These are phyloP conservation scores for Zoysia matrella DNA, from an alignment of 202 grass and related monocot species.

Conservation along the genomic window DNA sequence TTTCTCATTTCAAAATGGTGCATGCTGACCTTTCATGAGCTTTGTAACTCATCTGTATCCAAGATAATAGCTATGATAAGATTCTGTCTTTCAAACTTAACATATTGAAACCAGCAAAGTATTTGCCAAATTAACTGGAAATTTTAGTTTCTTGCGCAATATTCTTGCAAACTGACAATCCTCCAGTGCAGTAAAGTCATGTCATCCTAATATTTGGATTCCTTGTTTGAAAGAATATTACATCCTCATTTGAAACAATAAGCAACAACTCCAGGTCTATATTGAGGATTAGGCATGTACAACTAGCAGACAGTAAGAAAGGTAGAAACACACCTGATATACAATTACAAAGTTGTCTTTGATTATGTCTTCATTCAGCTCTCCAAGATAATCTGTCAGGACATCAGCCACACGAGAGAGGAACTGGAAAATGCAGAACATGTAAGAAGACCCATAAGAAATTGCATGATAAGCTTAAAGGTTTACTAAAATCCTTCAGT, in stretches of 20 bases:
- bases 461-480: not conserved
- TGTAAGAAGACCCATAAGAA: slow-evolving; percentile 7
- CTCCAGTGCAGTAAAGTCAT: not conserved
- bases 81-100: slow-evolving; percentile 21
- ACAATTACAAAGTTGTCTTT: slow-evolving; percentile 99
- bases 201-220: slow-evolving; percentile 16
- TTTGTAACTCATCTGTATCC: not conserved
- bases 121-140: slow-evolving; percentile 7
- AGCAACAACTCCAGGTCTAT: not conserved
- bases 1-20: not conserved
- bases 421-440: slow-evolving; percentile 56
- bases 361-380: slow-evolving; percentile 84
- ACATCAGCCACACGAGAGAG: slow-evolving; percentile 88
- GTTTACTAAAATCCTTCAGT: not conserved
- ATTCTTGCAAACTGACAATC: not conserved
- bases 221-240: not conserved
- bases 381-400: slow-evolving; percentile 81
- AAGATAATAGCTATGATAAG: slow-evolving; percentile 11
- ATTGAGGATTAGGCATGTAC: not conserved
- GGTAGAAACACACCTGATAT: slow-evolving; percentile 67
- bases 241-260: not conserved
- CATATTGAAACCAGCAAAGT: not conserved
- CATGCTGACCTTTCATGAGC: not conserved
- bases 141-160: not conserved
- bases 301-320: slow-evolving; percentile 11